Evolutionary conservation across 345 rosid species (phyloP).

Genomic region (Zanthoxylum bungeanum): DNA sequence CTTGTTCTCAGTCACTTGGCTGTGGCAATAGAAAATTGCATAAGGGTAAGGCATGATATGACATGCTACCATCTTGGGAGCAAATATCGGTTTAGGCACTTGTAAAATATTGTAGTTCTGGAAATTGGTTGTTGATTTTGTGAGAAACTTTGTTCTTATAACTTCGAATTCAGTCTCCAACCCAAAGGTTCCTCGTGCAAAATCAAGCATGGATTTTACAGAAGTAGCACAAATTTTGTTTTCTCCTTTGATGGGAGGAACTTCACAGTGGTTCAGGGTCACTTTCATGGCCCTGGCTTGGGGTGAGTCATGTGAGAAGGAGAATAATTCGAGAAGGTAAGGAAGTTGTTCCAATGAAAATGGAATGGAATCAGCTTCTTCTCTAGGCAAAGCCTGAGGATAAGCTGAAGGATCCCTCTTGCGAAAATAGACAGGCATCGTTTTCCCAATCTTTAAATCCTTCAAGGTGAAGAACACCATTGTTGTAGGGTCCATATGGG

Average conservation of each 20-base stretch:
- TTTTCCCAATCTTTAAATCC: not conserved
- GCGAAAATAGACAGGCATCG: not conserved
- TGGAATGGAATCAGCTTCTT: not conserved
- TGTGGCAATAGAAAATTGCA: constrained; percentile 38
- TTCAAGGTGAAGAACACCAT: not conserved
- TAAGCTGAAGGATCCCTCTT: not conserved
- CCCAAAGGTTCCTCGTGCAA: constrained; percentile 22
- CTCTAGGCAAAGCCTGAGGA: not conserved
- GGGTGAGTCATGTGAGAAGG: constrained; percentile 11
- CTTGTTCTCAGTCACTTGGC: constrained; percentile 25
- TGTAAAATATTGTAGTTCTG: constrained; percentile 35
- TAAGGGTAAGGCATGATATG: constrained; percentile 42
- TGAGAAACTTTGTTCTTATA: constrained; percentile 18
- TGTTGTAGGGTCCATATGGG: not conserved
- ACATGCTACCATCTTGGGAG: constrained; percentile 37
- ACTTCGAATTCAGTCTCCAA: constrained; percentile 6
- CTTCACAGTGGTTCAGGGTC: constrained; percentile 18
- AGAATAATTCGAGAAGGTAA: constrained; percentile 16
- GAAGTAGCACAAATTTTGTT: constrained; percentile 21
- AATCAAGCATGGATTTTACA: constrained; percentile 26
- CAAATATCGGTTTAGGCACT: constrained; percentile 22
- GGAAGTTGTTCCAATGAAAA: constrained; percentile 3
- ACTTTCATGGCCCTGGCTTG: constrained; percentile 22
- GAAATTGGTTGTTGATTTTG: too few species aligned
- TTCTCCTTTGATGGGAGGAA: constrained; percentile 17